A percentile compares a stretch with the other conserved stretches of the same genome.
These are phyloP conservation scores for Dendrobium officinale DNA, from an alignment of 106 monocot species.

Conservation along the genomic window DNA sequence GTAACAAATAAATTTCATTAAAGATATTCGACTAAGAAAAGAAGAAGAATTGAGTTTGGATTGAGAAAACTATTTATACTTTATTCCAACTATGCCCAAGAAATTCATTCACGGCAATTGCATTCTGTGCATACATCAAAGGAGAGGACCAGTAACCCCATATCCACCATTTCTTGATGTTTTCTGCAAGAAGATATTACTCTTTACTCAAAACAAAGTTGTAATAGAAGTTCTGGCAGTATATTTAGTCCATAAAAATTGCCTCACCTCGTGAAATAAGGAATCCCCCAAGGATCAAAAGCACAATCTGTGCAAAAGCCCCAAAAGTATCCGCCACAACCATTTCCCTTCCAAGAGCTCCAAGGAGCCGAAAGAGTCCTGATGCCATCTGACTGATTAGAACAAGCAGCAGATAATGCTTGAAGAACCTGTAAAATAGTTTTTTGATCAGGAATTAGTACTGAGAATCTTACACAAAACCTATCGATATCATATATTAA, in stretches of 20 bases:
- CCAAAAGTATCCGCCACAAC: constrained; percentile 62
- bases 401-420: constrained; percentile 50
- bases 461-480: neutral
- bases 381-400: constrained; percentile 51
- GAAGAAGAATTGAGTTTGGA: neutral
- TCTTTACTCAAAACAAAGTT: neutral
- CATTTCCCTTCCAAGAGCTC: constrained; percentile 43
- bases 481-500: neutral
- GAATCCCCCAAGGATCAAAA: constrained; percentile 68
- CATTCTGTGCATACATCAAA: constrained; percentile 12
- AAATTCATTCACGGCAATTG: constrained; percentile 7
- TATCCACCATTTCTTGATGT: constrained; percentile 12
- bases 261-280: constrained; percentile 43
- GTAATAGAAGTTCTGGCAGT: neutral
- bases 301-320: constrained; percentile 44
- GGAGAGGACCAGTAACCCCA: constrained; percentile 12
- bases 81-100: constrained; percentile 11
- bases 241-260: neutral
- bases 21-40: neutral
- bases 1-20: neutral
- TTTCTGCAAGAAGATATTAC: neutral
- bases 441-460: neutral
- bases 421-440: constrained; percentile 49
- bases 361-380: constrained; percentile 51
- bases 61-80: neutral